Base-by-base conservation (phyloP, 2,329 filamentous ascomycete species). In the Pseudocercospora cruenta region DNA sequence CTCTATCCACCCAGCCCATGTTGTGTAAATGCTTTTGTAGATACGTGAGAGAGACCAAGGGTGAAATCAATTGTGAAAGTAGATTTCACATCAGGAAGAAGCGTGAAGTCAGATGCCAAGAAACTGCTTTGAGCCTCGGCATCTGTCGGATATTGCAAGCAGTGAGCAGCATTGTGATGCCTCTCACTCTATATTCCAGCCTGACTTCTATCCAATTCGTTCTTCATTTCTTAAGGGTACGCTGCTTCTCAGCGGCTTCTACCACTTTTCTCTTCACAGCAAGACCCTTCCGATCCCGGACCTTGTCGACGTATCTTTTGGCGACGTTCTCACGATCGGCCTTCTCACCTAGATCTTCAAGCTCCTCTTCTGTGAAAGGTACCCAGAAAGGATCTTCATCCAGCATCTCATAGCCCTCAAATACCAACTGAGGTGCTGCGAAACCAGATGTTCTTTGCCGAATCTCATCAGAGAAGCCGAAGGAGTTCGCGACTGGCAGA, bases 371-470 rank as follows among this genome's bases (percentile, higher is more conserved):
- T 0, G 94, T 98, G 70, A 93, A 93, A 1, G 95, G 95, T 55
- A 96, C 93, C 95, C 95, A 99, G 82, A 96, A 96, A 0, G 95
- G 95, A 82, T 99, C 95, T 80, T 97, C 91, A 77, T 98, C 93
- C 1, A 98, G 84, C 72, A 96, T 87, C 79, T 97, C 93, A 76
- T 94, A 99, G 0, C 95, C 95, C 7, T 92, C 88, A 77, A 98
- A 99, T 67, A 96, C 90, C 43, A 99, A 85, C 83, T 98, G 95
- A 58, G 95, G 95, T 74, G 92, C 91, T 0, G 95, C 95, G 2
- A 91, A 92, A 2, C 95, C 95, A 6, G 90, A 93, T 0, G 93
- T 97, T 6, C 94, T 87, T 82, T 98, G 98, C 65, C 95, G 89
- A 82, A 99, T 98, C 80, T 99, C 95, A 76, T 98, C 95, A 4